phyloP scores from a whole-genome alignment of 352 stramenopile genomes.

The Globisporangium orthogonon region DNA sequence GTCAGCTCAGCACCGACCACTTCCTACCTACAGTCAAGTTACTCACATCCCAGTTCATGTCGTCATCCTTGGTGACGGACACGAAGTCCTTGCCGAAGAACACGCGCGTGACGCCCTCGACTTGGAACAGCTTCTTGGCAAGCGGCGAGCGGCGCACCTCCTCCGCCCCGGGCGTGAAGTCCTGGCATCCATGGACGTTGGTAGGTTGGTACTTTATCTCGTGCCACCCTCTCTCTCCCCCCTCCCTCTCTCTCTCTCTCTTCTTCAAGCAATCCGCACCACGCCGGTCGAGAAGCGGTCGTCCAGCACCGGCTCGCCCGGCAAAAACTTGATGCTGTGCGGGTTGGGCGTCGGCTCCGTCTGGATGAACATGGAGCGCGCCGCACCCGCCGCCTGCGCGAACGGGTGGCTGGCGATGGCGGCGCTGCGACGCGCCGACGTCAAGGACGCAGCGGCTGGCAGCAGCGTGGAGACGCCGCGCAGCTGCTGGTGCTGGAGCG shows the following conservation, averaged over 20 bases:
- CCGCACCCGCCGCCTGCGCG: slow-evolving; percentile 20
- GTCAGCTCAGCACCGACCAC: not conserved
- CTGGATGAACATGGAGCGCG: slow-evolving; percentile 97
- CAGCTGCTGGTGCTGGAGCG: not conserved
- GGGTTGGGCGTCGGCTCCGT: slow-evolving; percentile 98
- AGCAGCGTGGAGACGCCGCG: slow-evolving; percentile 1
- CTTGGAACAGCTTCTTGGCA: slow-evolving; percentile 94
- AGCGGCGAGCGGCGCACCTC: slow-evolving; percentile 91
- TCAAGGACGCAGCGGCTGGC: not conserved
- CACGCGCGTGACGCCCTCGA: slow-evolving; percentile 94
- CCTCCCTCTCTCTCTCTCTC: too few species aligned
- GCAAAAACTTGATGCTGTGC: slow-evolving; percentile 97
- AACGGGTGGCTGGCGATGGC: slow-evolving; percentile 5
- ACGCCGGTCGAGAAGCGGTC: slow-evolving; percentile 85
- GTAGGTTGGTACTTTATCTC: not conserved
- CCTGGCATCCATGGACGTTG: slow-evolving; percentile 22
- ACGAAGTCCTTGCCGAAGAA: slow-evolving; percentile 99
- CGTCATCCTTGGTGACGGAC: slow-evolving; percentile 95
- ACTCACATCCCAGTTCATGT: slow-evolving; percentile 91
- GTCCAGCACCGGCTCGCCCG: slow-evolving; percentile 86
- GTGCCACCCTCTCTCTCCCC: not conserved
- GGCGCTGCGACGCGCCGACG: not conserved
- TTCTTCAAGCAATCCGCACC: slow-evolving; percentile 10
- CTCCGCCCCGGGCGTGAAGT: slow-evolving; percentile 80
- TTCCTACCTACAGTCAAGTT: not conserved